phyloP scores from a whole-genome alignment of 1,139 yeast species.

The Ogataea hybrid region DNA sequence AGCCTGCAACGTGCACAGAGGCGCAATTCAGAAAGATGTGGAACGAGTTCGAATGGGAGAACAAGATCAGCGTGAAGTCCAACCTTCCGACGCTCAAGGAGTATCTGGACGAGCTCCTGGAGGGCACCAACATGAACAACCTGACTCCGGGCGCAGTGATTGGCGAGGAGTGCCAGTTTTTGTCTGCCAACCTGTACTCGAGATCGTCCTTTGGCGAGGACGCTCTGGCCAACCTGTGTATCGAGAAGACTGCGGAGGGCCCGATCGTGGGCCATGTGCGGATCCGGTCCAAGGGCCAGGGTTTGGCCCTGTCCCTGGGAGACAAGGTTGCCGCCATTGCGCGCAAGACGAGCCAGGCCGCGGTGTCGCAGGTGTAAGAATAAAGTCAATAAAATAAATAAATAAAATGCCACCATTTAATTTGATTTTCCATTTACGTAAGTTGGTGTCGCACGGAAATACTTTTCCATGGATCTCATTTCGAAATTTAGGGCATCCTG shows the following conservation, averaged over 20 bases:
- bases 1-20: slow-evolving; percentile 89
- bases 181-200: slow-evolving; percentile 93
- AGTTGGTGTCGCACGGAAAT: not conserved
- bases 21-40: slow-evolving; percentile 95
- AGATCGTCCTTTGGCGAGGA: slow-evolving; percentile 96
- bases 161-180: slow-evolving; percentile 87
- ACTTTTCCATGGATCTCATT: slow-evolving; percentile 8
- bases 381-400: slow-evolving; percentile 1
- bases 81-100: slow-evolving; percentile 66
- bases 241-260: slow-evolving; percentile 75
- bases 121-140: slow-evolving; percentile 91
- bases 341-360: slow-evolving; percentile 47
- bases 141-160: slow-evolving; percentile 87
- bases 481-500: slow-evolving; percentile 13
- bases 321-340: slow-evolving; percentile 85
- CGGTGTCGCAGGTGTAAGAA: slow-evolving; percentile 35
- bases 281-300: slow-evolving; percentile 97
- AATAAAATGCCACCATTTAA: not conserved
- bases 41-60: slow-evolving; percentile 99
- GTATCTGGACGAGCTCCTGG: slow-evolving; percentile 73
- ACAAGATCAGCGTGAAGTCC: slow-evolving; percentile 88
- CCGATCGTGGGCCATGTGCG: slow-evolving; percentile 93
- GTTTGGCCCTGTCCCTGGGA: slow-evolving; percentile 91
- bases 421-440: not conserved
- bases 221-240: slow-evolving; percentile 92